Conservation (phyloP, 176 grass and related monocot genomes). For the Zea mays region Zm-B73-REFERENCE-NAM-5.0 NC_050101.1:139382501-139383000, state of each 20-base stretch:
- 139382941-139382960: constrained; percentile 97
- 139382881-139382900: constrained; percentile 70
- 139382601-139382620: neutral
- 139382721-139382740: neutral
- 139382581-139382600: neutral
- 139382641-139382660: neutral
- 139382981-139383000: constrained; percentile 98
- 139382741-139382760: neutral
- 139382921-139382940: constrained; percentile 72
- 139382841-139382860: constrained; percentile 30
- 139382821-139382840: constrained; percentile 23
- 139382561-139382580: neutral
- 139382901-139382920: constrained; percentile 88
- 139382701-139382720: neutral
- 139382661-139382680: neutral
- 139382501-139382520: neutral
- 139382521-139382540: constrained; percentile 29
- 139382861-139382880: constrained; percentile 69
- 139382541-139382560: neutral
- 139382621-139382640: constrained; percentile 1
- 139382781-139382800: neutral
- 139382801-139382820: neutral
- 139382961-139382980: constrained; percentile 98
- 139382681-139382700: neutral
- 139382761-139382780: neutral